Evolutionary conservation across 2,329 filamentous ascomycete species (phyloP).

Genomic region (Pseudogymnoascus sp.): DNA sequence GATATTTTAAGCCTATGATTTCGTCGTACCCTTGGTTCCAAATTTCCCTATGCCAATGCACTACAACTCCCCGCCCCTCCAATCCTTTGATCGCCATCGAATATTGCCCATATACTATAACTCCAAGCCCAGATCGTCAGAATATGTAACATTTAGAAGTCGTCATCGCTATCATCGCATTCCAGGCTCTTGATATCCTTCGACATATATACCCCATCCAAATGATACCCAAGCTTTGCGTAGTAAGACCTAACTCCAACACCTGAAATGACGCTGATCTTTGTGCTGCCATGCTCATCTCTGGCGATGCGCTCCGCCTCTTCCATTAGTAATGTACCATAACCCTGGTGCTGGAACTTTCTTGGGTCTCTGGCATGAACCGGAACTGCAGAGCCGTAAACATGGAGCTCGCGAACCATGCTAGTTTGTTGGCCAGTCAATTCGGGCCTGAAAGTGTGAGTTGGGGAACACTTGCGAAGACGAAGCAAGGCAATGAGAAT

Average conservation of each 20-base stretch:
- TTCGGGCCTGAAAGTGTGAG: conserved; percentile 87
- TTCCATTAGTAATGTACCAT: conserved; percentile 93
- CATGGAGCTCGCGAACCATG: conserved; percentile 87
- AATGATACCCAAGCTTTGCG: conserved; percentile 79
- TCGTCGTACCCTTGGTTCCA: neutral
- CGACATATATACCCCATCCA: conserved; percentile 83
- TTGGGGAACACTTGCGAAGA: conserved; percentile 80
- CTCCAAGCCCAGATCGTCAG: neutral
- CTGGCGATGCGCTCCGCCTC: conserved; percentile 92
- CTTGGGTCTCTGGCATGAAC: conserved; percentile 89
- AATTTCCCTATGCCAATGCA: too few relatives aligned
- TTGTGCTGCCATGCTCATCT: conserved; percentile 86
- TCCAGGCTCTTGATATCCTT: conserved; percentile 30
- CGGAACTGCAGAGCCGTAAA: conserved; percentile 95
- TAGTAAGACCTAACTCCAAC: conserved; percentile 96
- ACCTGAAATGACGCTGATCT: conserved; percentile 96
- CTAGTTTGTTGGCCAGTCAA: conserved; percentile 80
- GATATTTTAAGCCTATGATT: neutral
- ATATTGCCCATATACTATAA: neutral
- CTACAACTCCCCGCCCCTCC: too few relatives aligned
- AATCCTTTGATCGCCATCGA: neutral
- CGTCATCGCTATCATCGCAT: conserved; percentile 7
- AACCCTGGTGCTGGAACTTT: conserved; percentile 98
- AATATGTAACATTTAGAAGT: neutral
- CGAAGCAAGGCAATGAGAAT: conserved; percentile 88